A percentile compares a stretch with the other conserved stretches of the same genome.
Evolutionary conservation across 768 basidiomycete species (phyloP).

Genomic region (Atractiella rhizophila): DNA sequence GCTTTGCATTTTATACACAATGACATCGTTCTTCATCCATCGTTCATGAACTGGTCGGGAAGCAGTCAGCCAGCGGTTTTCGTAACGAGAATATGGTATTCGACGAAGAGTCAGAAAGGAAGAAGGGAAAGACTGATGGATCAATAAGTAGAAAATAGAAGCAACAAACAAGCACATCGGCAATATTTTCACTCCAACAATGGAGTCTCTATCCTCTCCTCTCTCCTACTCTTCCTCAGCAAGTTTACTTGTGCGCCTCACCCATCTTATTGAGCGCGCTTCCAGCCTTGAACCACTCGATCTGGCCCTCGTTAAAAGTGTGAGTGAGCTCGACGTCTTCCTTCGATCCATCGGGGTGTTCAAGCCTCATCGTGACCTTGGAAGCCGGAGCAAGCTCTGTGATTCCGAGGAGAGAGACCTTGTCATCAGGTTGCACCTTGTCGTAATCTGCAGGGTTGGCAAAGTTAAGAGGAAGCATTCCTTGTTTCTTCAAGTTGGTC

Average conservation of each 20-base stretch:
- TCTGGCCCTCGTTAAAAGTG: constrained; percentile 90
- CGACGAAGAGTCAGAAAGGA: too few species aligned
- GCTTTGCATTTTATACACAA: too few species aligned
- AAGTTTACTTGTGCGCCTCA: constrained; percentile 25
- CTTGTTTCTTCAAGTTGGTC: constrained; percentile 58
- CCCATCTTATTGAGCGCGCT: constrained; percentile 74
- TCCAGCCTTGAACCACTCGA: constrained; percentile 80
- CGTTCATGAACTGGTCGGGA: too few species aligned
- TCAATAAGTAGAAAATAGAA: too few species aligned
- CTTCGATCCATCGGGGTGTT: constrained; percentile 29
- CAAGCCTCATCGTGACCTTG: constrained; percentile 55
- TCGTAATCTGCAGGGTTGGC: constrained; percentile 38
- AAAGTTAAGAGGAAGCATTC: constrained; percentile 24
- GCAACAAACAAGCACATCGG: too few species aligned
- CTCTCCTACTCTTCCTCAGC: not conserved
- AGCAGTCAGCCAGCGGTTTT: too few species aligned
- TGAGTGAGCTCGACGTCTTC: constrained; percentile 56
- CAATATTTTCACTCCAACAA: too few species aligned
- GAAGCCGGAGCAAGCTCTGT: constrained; percentile 73
- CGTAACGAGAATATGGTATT: too few species aligned
- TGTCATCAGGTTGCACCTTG: constrained; percentile 63
- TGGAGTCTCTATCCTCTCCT: too few species aligned
- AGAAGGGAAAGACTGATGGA: too few species aligned
- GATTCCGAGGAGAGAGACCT: constrained; percentile 66
- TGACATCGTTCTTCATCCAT: too few species aligned